A percentile compares a stretch with the other conserved stretches of the same genome.
These are phyloP conservation scores for Alnus rubra DNA, from an alignment of 306 rosid species.

Conservation along the genomic window DNA sequence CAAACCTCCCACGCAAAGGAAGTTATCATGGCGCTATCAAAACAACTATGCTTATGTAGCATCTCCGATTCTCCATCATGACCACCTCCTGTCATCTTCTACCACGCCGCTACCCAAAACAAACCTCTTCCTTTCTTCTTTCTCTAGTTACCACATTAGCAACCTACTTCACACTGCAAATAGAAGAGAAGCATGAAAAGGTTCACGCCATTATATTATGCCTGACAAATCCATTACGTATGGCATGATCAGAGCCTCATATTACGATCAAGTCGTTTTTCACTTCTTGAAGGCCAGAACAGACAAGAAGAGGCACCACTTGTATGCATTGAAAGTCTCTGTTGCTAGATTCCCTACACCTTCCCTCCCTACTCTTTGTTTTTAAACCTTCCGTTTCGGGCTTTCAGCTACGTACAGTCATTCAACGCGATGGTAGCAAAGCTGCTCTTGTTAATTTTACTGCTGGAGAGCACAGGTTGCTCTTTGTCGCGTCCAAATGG, in stretches of 20 bases:
- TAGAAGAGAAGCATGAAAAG: background rate
- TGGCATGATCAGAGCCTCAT: background rate
- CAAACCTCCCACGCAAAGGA: background rate
- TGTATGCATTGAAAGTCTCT: background rate
- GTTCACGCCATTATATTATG: background rate
- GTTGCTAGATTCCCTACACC: background rate
- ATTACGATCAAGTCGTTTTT: background rate
- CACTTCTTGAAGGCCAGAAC: background rate
- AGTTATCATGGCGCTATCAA: background rate
- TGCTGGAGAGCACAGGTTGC: background rate
- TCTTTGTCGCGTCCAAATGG: background rate
- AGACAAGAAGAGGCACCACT: background rate
- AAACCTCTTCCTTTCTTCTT: conserved; percentile 1
- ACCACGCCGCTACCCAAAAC: conserved; percentile 9
- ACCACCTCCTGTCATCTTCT: background rate
- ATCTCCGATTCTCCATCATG: background rate
- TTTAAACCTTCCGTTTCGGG: too few relatives aligned
- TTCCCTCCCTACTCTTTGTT: too few relatives aligned
- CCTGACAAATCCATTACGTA: background rate
- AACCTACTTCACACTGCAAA: background rate
- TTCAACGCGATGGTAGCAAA: background rate
- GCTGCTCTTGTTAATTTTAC: background rate
- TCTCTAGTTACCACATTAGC: background rate
- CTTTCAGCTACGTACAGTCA: too few relatives aligned
- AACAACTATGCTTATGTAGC: background rate